Conservation (phyloP, 2,329 filamentous ascomycete species). For the Fusarium camptoceras region DNA sequence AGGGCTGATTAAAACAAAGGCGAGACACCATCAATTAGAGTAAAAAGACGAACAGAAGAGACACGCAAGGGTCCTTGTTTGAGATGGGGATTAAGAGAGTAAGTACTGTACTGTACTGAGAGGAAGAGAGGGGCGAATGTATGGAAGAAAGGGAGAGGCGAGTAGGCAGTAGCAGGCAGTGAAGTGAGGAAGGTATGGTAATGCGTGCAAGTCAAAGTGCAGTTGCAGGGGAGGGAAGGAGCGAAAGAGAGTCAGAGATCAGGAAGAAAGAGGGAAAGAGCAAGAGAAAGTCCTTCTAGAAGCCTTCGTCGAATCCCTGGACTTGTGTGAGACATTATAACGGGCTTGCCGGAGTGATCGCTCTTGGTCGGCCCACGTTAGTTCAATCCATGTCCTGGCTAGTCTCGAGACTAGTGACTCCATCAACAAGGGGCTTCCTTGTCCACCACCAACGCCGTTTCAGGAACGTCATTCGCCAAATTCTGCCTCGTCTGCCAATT, state of each 20-base stretch:
- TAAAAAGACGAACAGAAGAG: conserved; percentile 21
- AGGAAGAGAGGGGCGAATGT: conserved; percentile 20
- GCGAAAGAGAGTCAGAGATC: conserved; percentile 12
- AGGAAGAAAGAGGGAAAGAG: conserved; percentile 21
- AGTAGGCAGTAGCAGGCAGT: neutral
- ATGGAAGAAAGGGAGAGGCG: conserved; percentile 6
- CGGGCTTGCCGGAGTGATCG: conserved; percentile 48
- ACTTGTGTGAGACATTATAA: conserved; percentile 46
- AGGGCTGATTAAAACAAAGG: conserved; percentile 32
- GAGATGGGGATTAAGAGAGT: conserved; percentile 19
- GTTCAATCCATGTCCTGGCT: conserved; percentile 39
- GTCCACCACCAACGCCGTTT: conserved; percentile 42
- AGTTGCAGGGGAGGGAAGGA: conserved; percentile 19
- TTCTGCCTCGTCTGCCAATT: conserved; percentile 10
- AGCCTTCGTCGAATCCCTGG: conserved; percentile 47
- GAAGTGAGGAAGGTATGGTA: neutral
- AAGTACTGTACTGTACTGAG: conserved; percentile 19
- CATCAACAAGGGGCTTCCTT: conserved; percentile 34
- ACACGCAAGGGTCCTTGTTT: conserved; percentile 31
- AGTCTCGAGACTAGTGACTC: conserved; percentile 37
- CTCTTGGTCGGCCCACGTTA: conserved; percentile 43
- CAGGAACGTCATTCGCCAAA: conserved; percentile 46
- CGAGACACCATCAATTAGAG: conserved; percentile 35
- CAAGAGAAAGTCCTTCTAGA: conserved; percentile 46
- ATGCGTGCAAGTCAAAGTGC: neutral